These are phyloP conservation scores for Neurospora sp. DNA, from an alignment of 495 filamentous ascomycete genomes.

Conservation along the genomic window DNA sequence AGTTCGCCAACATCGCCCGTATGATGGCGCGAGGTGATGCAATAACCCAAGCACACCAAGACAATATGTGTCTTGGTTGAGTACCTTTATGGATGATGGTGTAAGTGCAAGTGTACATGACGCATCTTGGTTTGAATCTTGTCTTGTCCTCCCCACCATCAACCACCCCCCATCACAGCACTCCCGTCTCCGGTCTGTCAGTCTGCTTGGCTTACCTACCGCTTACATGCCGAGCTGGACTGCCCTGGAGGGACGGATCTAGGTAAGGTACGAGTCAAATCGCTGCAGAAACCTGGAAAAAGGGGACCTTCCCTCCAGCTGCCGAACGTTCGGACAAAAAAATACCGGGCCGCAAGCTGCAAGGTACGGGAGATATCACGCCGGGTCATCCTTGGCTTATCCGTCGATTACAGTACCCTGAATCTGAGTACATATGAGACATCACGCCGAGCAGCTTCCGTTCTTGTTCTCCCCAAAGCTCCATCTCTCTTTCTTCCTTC, in stretches of 20 bases:
- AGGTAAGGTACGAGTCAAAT: too few species aligned
- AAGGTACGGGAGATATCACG: neutral
- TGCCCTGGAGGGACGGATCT: too few species aligned
- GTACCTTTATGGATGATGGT: neutral
- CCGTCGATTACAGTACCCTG: neutral
- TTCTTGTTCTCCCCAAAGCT: neutral
- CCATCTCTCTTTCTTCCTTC: neutral
- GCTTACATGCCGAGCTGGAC: neutral
- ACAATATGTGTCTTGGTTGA: neutral
- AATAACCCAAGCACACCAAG: neutral
- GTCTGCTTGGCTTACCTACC: neutral
- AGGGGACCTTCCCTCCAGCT: neutral
- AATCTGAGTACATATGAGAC: neutral
- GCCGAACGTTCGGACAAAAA: neutral
- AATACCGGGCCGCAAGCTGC: neutral
- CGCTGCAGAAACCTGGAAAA: neutral
- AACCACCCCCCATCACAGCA: neutral
- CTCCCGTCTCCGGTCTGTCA: neutral
- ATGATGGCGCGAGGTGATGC: neutral
- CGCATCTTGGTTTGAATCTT: neutral
- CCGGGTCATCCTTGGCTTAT: neutral
- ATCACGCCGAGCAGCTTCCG: neutral
- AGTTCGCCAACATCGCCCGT: neutral
- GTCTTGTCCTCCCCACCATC: neutral
- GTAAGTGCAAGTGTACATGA: neutral